phyloP scores from a whole-genome alignment of 768 basidiomycete genomes.

The Mycena filopes region DNA sequence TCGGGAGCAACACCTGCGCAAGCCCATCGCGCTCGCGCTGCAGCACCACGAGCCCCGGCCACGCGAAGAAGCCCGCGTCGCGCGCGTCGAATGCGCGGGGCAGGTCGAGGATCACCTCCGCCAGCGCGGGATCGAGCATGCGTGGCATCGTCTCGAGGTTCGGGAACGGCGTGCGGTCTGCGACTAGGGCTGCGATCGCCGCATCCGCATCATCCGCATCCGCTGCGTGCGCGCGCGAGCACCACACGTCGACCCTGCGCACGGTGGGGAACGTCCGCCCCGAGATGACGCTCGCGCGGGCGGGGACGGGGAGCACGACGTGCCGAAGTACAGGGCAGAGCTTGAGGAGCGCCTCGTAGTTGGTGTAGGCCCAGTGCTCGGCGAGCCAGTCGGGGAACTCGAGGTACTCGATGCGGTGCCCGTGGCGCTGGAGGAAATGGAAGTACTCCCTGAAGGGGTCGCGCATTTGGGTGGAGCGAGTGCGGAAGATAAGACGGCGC shows the following conservation, averaged over 20 bases:
- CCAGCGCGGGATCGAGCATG: neutral
- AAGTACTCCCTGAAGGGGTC: neutral
- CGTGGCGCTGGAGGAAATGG: neutral
- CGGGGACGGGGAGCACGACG: constrained; percentile 2
- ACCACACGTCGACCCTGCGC: neutral
- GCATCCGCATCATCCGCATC: too few relatives aligned
- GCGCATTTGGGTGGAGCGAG: neutral
- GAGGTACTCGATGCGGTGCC: neutral
- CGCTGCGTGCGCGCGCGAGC: neutral
- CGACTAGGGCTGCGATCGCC: too few relatives aligned
- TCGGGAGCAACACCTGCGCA: neutral
- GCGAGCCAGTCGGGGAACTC: neutral
- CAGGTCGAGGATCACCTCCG: neutral
- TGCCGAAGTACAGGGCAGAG: constrained; percentile 4
- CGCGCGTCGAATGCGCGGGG: neutral
- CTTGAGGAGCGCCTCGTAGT: neutral
- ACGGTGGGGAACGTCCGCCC: neutral
- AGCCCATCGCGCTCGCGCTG: neutral
- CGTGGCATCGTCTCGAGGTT: neutral
- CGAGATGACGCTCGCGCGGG: neutral
- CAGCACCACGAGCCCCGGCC: neutral
- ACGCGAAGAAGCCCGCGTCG: neutral
- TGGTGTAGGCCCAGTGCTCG: neutral
- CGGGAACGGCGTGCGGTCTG: neutral
- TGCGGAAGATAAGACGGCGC: neutral